Base-by-base conservation (phyloP, 495 filamentous ascomycete species). In the Xylaria intraflava region DNA sequence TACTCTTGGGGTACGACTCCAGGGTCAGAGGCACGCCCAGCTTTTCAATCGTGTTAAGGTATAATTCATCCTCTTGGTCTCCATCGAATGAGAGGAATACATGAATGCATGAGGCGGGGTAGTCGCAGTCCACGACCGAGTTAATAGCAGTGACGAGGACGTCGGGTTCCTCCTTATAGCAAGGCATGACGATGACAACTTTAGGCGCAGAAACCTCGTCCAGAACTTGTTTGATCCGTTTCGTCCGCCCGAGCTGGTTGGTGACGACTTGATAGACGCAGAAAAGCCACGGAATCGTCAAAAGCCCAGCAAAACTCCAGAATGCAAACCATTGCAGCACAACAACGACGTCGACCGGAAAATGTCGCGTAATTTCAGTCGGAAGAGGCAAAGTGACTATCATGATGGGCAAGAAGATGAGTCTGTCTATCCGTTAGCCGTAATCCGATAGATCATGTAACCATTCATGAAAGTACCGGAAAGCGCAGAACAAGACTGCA, bases 51-150 rank as follows among this genome's bases (percentile, higher is more conserved):
- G 94, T 92, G 58, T 85, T 87, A 26, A 95, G 79, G 61, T 95
- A 98, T 1, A 94, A 72, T 60, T 95, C 89, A 57, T 96, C 89
- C 56, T 93, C 85, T 51, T 86, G 77, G 56, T 86, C 88, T 26
- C 93, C 93, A 62, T 98, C 93, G 63, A 95, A 98, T 0, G 92
- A 96, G 6, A 98, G 80, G 68, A 98, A 98, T 9, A 98, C 84
- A 67, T 98, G 93, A 40, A 97, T 86, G 67, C 93, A 97, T 8
- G 86, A 84, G 9, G 90, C 81, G 19, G 93, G 93, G 60, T 98
- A 98, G 52, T 96, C 92, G 72, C 90, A 94, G 58, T 92, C 85
- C 20, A 96, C 91, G 11, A 96, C 85, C 0, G 92, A 96, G 67
- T 96, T 84, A 46, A 96, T 80, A 3, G 93, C 94, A 27, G 88